Evolutionary conservation across 1,139 yeast genomes (phyloP), one percentile per base, ranked within the genome.

Genomic region (Komagataea norvegica): DNA sequence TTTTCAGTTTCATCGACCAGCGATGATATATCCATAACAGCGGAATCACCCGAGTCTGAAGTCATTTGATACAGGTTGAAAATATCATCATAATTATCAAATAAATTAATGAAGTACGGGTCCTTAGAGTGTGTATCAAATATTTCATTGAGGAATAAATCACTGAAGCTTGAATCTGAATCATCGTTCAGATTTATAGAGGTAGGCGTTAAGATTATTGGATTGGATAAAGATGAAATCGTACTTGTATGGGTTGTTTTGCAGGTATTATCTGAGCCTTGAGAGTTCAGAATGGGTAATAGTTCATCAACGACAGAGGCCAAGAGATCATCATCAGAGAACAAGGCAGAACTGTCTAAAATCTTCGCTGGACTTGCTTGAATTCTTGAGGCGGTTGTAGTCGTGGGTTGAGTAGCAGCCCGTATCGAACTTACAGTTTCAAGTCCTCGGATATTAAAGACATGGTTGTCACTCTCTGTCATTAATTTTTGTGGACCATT

Each of bases 1-100:
- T 17, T 14, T 16, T 30, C 21, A 17, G 14, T 26, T 15, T 26
- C 27, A 8, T 33, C 32, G 14, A 37, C 29, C 7, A 37, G 19
- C 3, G 41, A 37, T 10, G 37, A 33, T 11, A 37, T 33, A 25
- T 37, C 34, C 41, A 37, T 37, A 7, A 33, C 17, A 13, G 17
- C 10, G 7, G 24, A 20, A n/a, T 28, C 31, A 11, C 24, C 8
- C 4, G 8, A 5, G 14, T 13, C n/a, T 9, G 28, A 22, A 11
- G 17, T 25, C 18, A 10, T 9, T 15, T 17, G 26, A 9, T 23
- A 14, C 4, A 16, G 16, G 26, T 33, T 29, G 30, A 37, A 37
- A 8, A 30, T 14, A 23, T 37, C 41, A 16, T 25, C 15, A 11
- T 34, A 30, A 16, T 33, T 22, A 8, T 32, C 31, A 19, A 29